Percentiles rank a stretch among this genome's conserved stretches.
Evolutionary conservation across 2,329 filamentous ascomycete genomes (phyloP).

Genomic region (Trichoderma cornu-damae): DNA sequence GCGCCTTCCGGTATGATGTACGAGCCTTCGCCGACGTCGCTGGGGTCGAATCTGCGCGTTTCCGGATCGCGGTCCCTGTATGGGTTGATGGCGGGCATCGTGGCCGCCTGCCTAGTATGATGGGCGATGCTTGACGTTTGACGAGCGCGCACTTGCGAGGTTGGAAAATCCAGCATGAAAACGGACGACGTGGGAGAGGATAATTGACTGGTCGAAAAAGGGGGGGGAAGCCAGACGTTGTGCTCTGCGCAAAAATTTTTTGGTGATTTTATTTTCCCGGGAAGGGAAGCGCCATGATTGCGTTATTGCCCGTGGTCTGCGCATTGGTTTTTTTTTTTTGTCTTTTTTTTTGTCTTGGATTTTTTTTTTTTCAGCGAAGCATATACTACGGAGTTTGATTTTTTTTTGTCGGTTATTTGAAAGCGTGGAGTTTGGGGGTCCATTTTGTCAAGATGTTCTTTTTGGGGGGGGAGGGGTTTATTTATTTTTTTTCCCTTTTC

Average conservation of each 20-base stretch:
- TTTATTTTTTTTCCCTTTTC: not conserved
- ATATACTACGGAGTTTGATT: conserved; percentile 7
- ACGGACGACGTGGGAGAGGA: too few species aligned
- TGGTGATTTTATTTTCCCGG: not conserved
- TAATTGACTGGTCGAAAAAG: not conserved
- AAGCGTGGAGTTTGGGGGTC: conserved; percentile 4
- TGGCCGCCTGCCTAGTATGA: not conserved
- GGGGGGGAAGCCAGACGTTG: not conserved
- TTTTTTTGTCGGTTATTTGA: not conserved
- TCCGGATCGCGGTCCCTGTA: not conserved
- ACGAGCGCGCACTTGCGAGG: too few species aligned
- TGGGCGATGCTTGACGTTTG: not conserved
- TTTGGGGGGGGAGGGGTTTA: too few species aligned
- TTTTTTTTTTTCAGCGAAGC: not conserved
- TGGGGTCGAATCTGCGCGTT: conserved; percentile 1
- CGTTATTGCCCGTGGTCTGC: conserved; percentile 1
- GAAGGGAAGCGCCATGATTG: conserved; percentile 5
- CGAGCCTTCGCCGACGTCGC: conserved; percentile 12
- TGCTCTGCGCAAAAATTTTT: not conserved
- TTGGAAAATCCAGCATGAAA: too few species aligned
- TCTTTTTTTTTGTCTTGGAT: too few species aligned
- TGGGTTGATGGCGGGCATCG: not conserved
- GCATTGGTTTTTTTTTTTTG: not conserved
- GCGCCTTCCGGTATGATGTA: conserved; percentile 18
- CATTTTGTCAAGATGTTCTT: not conserved